These are phyloP conservation scores for Yamadazyma takamatsuzukensis DNA, from an alignment of 805 yeast genomes.

Conservation along the genomic window DNA sequence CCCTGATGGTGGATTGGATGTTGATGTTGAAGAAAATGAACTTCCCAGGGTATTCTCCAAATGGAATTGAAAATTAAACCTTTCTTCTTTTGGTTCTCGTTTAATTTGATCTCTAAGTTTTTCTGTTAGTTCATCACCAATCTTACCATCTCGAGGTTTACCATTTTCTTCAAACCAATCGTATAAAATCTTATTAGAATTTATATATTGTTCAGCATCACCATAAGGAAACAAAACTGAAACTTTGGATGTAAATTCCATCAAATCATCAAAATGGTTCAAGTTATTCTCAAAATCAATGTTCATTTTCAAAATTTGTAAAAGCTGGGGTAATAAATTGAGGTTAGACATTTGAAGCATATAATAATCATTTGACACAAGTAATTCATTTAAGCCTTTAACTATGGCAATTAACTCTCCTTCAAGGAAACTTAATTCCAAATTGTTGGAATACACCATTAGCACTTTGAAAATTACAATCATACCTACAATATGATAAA, in stretches of 20 bases:
- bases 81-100: too few species aligned
- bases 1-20: too few species aligned
- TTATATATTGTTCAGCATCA: conserved; percentile 9
- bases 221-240: conserved; percentile 23
- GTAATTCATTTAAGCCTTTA: conserved; percentile 12
- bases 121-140: too few species aligned
- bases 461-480: conserved; percentile 20
- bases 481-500: conserved; percentile 9
- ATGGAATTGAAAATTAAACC: too few species aligned
- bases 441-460: conserved; percentile 17
- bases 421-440: conserved; percentile 13
- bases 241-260: conserved; percentile 57
- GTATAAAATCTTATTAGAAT: conserved; percentile 10
- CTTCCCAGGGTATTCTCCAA: too few species aligned
- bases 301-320: conserved; percentile 26
- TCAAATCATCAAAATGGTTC: conserved; percentile 10
- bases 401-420: conserved; percentile 17
- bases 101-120: too few species aligned
- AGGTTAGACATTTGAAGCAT: conserved; percentile 27
- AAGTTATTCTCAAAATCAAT: conserved; percentile 18
- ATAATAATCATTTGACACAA: conserved; percentile 8
- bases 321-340: conserved; percentile 28
- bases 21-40: too few species aligned
- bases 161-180: conserved; percentile 15
- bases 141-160: conserved; percentile 1